phyloP scores from a whole-genome alignment of 208 protist species.

The Tritrichomonas musculus region DNA sequence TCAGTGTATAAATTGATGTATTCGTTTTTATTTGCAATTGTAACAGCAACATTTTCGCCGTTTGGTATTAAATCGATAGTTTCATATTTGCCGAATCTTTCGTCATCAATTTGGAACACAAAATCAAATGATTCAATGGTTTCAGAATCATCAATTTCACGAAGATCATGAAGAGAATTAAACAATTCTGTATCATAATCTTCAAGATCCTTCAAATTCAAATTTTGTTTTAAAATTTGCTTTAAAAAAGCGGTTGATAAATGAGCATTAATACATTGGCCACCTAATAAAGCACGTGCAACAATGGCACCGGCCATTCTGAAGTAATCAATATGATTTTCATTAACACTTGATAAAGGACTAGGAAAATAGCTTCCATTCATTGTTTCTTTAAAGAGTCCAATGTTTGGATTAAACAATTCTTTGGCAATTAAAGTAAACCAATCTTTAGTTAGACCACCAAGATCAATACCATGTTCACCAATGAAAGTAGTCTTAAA shows the following conservation, averaged over 20 bases:
- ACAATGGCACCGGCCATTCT: constrained; percentile 69
- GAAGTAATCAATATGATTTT: constrained; percentile 90
- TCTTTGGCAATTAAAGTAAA: constrained; percentile 35
- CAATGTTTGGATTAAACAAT: constrained; percentile 46
- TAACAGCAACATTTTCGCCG: constrained; percentile 78
- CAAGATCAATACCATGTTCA: constrained; percentile 44
- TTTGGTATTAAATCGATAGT: constrained; percentile 78
- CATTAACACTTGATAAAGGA: constrained; percentile 82
- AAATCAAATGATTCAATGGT: constrained; percentile 76
- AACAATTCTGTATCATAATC: constrained; percentile 84
- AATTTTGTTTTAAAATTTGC: constrained; percentile 82
- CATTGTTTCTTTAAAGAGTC: constrained; percentile 36
- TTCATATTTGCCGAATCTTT: constrained; percentile 75
- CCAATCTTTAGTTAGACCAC: constrained; percentile 46
- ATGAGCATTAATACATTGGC: constrained; percentile 83
- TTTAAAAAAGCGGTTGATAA: constrained; percentile 94
- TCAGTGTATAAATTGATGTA: constrained; percentile 84
- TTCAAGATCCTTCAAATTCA: constrained; percentile 81
- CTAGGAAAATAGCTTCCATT: constrained; percentile 70
- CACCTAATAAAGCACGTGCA: constrained; percentile 68
- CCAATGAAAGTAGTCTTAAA: too few relatives aligned
- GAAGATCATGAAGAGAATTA: constrained; percentile 78
- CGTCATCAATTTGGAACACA: constrained; percentile 79
- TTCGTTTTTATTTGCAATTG: constrained; percentile 85
- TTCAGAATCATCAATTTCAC: constrained; percentile 78